Percentiles rank a stretch among this genome's conserved stretches.
phyloP scores from a whole-genome alignment of 2,329 filamentous ascomycete genomes.

The Epichloe brachyelytri region DNA sequence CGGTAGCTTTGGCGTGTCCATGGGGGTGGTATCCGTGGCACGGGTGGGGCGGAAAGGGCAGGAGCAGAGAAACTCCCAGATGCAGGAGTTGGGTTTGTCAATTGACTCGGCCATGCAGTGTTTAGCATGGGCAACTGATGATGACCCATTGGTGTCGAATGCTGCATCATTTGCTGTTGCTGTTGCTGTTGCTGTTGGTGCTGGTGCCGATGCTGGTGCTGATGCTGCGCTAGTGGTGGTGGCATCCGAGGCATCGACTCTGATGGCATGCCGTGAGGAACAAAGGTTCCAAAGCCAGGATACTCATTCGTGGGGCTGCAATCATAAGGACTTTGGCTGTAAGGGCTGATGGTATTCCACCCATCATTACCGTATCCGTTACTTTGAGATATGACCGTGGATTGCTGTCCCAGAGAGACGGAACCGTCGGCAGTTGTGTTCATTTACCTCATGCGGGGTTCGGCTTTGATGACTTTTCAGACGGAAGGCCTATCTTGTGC shows the following conservation, averaged over 20 bases:
- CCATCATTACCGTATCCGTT: conserved; percentile 27
- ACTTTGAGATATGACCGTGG: conserved; percentile 17
- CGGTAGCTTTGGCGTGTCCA: conserved; percentile 15
- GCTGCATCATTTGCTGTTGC: conserved; percentile 21
- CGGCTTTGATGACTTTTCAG: background rate
- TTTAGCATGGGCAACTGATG: conserved; percentile 56
- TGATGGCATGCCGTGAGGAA: conserved; percentile 36
- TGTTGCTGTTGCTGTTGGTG: conserved; percentile 7
- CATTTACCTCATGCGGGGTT: conserved; percentile 15
- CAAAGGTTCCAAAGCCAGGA: conserved; percentile 41
- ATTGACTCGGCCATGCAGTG: conserved; percentile 69
- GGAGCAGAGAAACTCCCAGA: conserved; percentile 43
- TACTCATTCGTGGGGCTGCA: conserved; percentile 53
- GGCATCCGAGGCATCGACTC: conserved; percentile 40
- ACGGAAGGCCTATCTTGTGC: background rate
- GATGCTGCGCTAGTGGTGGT: conserved; percentile 30
- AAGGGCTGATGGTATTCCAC: conserved; percentile 46
- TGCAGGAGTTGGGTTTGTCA: conserved; percentile 53
- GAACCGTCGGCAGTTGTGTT: conserved; percentile 20
- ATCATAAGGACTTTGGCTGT: conserved; percentile 45
- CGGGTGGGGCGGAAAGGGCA: conserved; percentile 44
- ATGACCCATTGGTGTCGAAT: conserved; percentile 34
- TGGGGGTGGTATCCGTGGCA: conserved; percentile 33
- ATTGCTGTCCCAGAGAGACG: conserved; percentile 18
- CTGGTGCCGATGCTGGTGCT: conserved; percentile 3